Conservation (phyloP, 108 stramenopile genomes). For the Pseudonitzschia pungens region DNA sequence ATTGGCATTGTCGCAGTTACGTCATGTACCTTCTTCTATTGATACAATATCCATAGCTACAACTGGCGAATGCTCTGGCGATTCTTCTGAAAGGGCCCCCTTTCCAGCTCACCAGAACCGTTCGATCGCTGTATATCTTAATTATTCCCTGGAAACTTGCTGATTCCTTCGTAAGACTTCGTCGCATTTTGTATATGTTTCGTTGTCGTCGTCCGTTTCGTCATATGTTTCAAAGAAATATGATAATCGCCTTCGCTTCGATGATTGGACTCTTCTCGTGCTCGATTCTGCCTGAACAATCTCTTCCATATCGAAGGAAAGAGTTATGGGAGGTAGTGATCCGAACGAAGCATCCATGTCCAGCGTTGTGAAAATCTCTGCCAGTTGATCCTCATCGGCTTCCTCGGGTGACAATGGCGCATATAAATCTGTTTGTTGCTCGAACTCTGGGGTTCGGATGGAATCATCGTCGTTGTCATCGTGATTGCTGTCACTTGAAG, state of each 20-base stretch:
- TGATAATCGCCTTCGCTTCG: not conserved
- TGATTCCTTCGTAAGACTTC: no score
- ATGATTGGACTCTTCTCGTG: not conserved
- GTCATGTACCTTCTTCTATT: no score
- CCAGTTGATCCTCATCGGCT: conserved; percentile 26
- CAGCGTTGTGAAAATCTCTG: conserved; percentile 16
- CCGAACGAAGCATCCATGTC: conserved; percentile 12
- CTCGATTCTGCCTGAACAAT: not conserved
- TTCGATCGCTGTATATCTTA: no score
- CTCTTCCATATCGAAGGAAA: not conserved
- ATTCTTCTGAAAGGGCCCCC: no score
- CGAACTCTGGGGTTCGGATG: not conserved
- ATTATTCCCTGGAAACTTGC: no score
- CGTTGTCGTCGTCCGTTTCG: not conserved
- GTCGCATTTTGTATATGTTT: not conserved
- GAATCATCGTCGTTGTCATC: not conserved
- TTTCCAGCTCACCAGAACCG: no score
- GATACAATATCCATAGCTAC: no score
- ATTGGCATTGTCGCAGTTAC: no score
- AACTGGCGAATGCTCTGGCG: no score
- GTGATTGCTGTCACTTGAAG: not conserved
- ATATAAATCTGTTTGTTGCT: conserved; percentile 7
- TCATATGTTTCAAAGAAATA: not conserved
- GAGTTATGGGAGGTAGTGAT: not conserved
- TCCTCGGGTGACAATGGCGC: conserved; percentile 22